These are phyloP conservation scores for Cubamyces sp. DNA, from an alignment of 768 basidiomycete genomes.

Conservation along the genomic window DNA sequence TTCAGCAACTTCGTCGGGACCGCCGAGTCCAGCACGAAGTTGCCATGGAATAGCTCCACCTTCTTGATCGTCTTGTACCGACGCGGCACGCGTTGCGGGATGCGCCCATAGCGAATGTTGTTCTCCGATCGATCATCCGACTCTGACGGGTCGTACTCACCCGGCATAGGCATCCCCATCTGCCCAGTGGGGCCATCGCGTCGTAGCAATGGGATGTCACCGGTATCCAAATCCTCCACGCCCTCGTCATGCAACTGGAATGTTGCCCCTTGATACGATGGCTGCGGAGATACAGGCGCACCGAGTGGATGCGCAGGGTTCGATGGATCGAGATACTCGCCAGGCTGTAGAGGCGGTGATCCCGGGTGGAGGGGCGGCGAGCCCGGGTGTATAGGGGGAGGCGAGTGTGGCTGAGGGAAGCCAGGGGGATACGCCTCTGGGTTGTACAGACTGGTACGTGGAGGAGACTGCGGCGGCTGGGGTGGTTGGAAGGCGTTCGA, in stretches of 20 bases:
- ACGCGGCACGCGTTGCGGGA: constrained; percentile 88
- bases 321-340: constrained; percentile 26
- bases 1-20: constrained; percentile 92
- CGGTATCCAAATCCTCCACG: constrained; percentile 49
- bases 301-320: constrained; percentile 18
- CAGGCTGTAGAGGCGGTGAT: constrained; percentile 24
- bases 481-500: constrained; percentile 26
- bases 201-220: constrained; percentile 68
- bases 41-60: constrained; percentile 92
- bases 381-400: constrained; percentile 14
- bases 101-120: constrained; percentile 86
- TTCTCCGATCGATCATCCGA: constrained; percentile 42
- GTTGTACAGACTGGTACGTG: constrained; percentile 21
- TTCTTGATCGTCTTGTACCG: constrained; percentile 94
- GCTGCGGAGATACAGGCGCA: constrained; percentile 16
- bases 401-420: constrained; percentile 33
- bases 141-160: constrained; percentile 43
- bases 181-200: constrained; percentile 36
- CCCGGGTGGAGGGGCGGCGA: constrained; percentile 25
- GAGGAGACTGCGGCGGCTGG: constrained; percentile 26
- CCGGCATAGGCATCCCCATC: constrained; percentile 45
- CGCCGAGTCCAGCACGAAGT: constrained; percentile 87
- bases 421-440: constrained; percentile 19
- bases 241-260: constrained; percentile 51
- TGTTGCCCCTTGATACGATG: constrained; percentile 15